phyloP scores from a whole-genome alignment of 495 filamentous ascomycete genomes.

The Xylaria castorea region DNA sequence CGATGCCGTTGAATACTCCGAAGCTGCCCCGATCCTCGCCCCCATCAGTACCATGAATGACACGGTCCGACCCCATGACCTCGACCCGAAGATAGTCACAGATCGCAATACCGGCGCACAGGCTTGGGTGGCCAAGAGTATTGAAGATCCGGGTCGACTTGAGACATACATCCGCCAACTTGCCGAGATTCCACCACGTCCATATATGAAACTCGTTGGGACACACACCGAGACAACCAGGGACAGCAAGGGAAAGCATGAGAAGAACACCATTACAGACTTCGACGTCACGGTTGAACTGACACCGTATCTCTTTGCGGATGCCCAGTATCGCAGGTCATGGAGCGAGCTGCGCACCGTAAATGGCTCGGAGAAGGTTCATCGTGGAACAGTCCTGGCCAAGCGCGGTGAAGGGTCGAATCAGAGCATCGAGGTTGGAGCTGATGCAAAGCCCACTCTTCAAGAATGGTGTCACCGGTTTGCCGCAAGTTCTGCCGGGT shows the following conservation, averaged over 20 bases:
- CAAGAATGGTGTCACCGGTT: constrained; percentile 64
- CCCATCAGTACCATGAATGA: constrained; percentile 7
- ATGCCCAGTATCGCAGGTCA: constrained; percentile 40
- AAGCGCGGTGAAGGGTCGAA: constrained; percentile 43
- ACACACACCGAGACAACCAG: constrained; percentile 54
- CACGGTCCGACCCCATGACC: constrained; percentile 21
- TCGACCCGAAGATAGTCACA: constrained; percentile 28
- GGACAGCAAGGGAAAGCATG: constrained; percentile 66
- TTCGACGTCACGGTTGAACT: constrained; percentile 68
- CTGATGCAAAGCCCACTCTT: constrained; percentile 49
- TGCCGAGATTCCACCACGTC: constrained; percentile 52
- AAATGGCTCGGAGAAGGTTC: constrained; percentile 47
- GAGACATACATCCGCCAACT: constrained; percentile 51
- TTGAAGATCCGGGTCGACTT: constrained; percentile 53
- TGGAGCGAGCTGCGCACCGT: constrained; percentile 45
- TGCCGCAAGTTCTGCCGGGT: constrained; percentile 52
- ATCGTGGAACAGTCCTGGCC: constrained; percentile 49
- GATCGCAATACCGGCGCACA: constrained; percentile 43
- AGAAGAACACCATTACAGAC: constrained; percentile 89
- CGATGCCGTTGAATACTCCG: constrained; percentile 29
- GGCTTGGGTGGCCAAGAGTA: constrained; percentile 44
- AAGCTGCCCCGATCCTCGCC: constrained; percentile 31
- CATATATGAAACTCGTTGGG: constrained; percentile 55
- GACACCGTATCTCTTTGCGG: constrained; percentile 54
- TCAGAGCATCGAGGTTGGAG: constrained; percentile 47